A percentile compares a stretch with the other conserved stretches of the same genome.
Conservation (phyloP, 2,329 filamentous ascomycete species). For the Graphium sp. region DNA sequence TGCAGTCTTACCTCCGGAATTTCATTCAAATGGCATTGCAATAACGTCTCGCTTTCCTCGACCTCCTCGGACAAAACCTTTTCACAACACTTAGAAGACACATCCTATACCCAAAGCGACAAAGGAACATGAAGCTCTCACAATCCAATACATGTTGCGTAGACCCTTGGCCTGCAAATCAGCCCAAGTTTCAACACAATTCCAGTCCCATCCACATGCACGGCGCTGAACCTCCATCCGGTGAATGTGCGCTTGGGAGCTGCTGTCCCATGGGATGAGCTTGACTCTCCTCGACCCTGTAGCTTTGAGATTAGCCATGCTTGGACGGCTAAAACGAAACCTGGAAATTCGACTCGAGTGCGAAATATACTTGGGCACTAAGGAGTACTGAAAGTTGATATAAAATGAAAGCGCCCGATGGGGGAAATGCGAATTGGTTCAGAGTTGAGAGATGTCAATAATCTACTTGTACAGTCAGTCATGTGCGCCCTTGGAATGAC, state of each 20-base stretch:
- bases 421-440: no score
- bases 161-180: conserved; percentile 14
- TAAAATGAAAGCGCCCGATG: no score
- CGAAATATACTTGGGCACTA: no score
- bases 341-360: no score
- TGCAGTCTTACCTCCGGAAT: conserved; percentile 13
- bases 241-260: conserved; percentile 18
- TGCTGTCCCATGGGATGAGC: conserved; percentile 26
- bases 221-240: conserved; percentile 24
- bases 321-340: no score
- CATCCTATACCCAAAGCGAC: not conserved
- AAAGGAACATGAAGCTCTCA: conserved; percentile 10
- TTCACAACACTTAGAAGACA: not conserved
- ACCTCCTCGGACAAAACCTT: conserved; percentile 14
- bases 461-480: no score
- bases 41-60: conserved; percentile 11
- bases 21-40: conserved; percentile 12
- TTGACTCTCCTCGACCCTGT: conserved; percentile 12
- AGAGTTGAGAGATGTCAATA: no score
- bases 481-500: no score
- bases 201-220: conserved; percentile 24
- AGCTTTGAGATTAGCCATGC: no score
- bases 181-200: conserved; percentile 18
- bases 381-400: no score
- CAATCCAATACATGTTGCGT: conserved; percentile 22